Percentiles rank a stretch among this genome's conserved stretches.
Conservation (phyloP, 2,329 filamentous ascomycete genomes). For the Exophiala sp. region DNA sequence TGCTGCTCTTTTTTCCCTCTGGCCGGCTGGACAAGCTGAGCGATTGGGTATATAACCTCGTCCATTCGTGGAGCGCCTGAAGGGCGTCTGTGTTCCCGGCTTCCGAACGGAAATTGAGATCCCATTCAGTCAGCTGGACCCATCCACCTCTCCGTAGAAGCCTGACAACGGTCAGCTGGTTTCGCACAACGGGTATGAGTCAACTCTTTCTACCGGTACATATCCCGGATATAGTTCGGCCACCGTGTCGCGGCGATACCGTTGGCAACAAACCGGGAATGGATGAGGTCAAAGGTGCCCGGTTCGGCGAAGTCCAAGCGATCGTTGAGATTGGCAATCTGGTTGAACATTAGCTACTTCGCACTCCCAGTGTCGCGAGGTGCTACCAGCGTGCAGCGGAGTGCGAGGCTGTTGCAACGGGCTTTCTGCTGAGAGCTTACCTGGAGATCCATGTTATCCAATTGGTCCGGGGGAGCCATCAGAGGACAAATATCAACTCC, state of each 20-base stretch:
- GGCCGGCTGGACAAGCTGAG: slow-evolving; percentile 7
- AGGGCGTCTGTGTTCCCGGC: slow-evolving; percentile 9
- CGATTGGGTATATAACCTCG: slow-evolving; percentile 7
- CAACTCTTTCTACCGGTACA: slow-evolving; percentile 7
- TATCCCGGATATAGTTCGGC: slow-evolving; percentile 33
- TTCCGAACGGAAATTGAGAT: slow-evolving; percentile 17
- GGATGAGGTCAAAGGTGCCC: slow-evolving; percentile 52
- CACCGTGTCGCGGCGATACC: slow-evolving; percentile 50
- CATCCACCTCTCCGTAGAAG: slow-evolving; percentile 12
- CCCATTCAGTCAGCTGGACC: slow-evolving; percentile 21
- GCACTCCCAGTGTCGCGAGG: too few relatives aligned
- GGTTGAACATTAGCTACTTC: neutral
- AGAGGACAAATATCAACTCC: slow-evolving; percentile 17
- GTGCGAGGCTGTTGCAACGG: neutral
- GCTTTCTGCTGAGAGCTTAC: too few relatives aligned
- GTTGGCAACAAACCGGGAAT: slow-evolving; percentile 53
- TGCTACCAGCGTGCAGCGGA: neutral
- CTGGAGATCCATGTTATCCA: slow-evolving; percentile 18
- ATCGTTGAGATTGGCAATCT: slow-evolving; percentile 18
- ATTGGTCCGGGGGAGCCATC: slow-evolving; percentile 12
- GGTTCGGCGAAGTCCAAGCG: slow-evolving; percentile 13
- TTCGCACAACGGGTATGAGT: neutral
- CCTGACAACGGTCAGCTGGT: neutral
- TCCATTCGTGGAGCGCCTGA: slow-evolving; percentile 19
- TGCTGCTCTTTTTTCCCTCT: slow-evolving; percentile 12